Conservation (phyloP, 2,329 filamentous ascomycete genomes). For the Penicillium sp. region DNA sequence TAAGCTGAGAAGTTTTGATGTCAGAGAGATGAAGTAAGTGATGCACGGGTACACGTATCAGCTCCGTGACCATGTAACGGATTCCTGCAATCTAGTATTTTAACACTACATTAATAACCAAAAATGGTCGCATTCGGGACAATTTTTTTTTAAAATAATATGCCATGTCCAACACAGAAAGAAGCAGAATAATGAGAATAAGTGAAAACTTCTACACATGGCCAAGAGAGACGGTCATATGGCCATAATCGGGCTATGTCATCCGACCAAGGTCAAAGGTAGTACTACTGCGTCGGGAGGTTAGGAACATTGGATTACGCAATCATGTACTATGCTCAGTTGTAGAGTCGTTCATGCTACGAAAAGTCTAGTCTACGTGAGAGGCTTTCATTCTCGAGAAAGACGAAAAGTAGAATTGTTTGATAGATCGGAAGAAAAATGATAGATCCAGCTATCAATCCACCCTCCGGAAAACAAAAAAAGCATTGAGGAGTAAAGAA, state of each 20-base stretch:
- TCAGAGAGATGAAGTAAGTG: not conserved
- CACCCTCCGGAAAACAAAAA: no score
- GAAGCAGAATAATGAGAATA: no score
- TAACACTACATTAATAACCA: no score
- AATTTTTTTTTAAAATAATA: no score
- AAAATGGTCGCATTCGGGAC: no score
- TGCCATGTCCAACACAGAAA: no score
- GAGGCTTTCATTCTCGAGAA: not conserved
- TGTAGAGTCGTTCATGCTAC: not conserved
- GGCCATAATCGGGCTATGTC: not conserved
- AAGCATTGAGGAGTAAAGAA: not conserved
- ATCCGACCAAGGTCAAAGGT: not conserved
- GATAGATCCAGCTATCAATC: not conserved
- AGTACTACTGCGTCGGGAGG: not conserved
- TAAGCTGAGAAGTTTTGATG: not conserved
- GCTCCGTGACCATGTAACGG: not conserved
- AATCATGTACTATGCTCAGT: not conserved
- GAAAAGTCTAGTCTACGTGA: not conserved
- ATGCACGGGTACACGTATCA: not conserved
- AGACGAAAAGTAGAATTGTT: not conserved
- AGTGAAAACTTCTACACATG: no score
- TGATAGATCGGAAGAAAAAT: not conserved
- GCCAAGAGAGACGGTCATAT: not conserved
- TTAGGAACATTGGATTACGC: not conserved
- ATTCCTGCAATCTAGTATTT: no score